Conservation (phyloP, 1,284 basidiomycete genomes). For the Hymenochaete sp. region DNA sequence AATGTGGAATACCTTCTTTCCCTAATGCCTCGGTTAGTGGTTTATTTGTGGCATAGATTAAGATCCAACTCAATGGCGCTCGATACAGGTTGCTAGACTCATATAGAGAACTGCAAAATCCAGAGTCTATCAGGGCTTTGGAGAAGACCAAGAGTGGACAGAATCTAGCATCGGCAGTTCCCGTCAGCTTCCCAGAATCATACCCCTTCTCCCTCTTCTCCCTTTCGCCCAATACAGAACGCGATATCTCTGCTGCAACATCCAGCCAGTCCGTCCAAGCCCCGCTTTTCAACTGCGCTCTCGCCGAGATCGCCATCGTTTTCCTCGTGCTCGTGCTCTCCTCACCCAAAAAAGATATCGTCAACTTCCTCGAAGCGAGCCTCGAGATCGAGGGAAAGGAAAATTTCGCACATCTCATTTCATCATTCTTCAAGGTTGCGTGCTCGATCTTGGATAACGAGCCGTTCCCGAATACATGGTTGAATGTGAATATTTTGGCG, state of each 20-base stretch:
- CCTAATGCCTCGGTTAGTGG: constrained; percentile 70
- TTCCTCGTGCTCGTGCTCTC: constrained; percentile 78
- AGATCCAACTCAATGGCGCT: constrained; percentile 11
- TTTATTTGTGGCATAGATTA: constrained; percentile 4
- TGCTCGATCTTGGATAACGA: constrained; percentile 81
- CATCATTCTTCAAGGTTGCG: constrained; percentile 75
- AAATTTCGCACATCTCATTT: constrained; percentile 65
- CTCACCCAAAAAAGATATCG: constrained; percentile 69
- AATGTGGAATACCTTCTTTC: constrained; percentile 86
- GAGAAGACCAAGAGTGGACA: constrained; percentile 58
- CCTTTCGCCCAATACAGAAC: constrained; percentile 47
- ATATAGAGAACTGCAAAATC: constrained; percentile 74
- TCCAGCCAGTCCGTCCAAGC: constrained; percentile 36
- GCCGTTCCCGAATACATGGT: constrained; percentile 86
- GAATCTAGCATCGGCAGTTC: constrained; percentile 53
- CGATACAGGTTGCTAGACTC: constrained; percentile 70
- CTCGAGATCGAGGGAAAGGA: constrained; percentile 82
- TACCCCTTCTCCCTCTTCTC: constrained; percentile 87
- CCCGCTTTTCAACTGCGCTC: constrained; percentile 62
- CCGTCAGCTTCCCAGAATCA: constrained; percentile 86
- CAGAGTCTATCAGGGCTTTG: constrained; percentile 59
- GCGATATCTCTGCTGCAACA: constrained; percentile 33
- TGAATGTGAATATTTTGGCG: constrained; percentile 85
- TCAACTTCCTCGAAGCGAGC: constrained; percentile 70
- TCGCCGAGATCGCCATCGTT: constrained; percentile 84